Conservation (phyloP, 352 stramenopile species). For the Pythium diclinum region DNA sequence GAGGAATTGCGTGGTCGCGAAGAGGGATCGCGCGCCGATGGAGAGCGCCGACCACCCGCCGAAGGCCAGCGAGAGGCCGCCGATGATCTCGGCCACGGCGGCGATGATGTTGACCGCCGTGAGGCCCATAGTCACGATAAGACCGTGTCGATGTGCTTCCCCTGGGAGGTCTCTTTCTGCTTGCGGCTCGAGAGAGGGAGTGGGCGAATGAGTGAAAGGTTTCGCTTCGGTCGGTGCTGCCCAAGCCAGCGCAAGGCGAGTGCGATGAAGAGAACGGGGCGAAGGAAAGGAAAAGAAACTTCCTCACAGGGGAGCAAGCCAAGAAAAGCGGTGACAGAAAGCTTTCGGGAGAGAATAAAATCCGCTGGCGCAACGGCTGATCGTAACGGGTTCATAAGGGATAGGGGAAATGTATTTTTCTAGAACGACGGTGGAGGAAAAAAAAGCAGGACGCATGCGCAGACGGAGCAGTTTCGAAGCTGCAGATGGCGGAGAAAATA, state of each 20-base stretch:
- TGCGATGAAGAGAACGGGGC: slow-evolving; percentile 30
- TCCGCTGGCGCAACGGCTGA: slow-evolving; percentile 2
- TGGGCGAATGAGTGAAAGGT: slow-evolving; percentile 8
- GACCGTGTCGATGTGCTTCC: slow-evolving; percentile 7
- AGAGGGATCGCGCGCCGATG: slow-evolving; percentile 80
- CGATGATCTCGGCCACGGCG: slow-evolving; percentile 72
- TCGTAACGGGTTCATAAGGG: slow-evolving; percentile 12
- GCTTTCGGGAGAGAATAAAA: slow-evolving; percentile 2
- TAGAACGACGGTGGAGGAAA: not conserved
- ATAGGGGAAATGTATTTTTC: slow-evolving; percentile 1
- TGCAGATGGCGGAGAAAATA: slow-evolving; percentile 5
- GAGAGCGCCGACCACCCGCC: slow-evolving; percentile 84
- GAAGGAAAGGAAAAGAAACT: slow-evolving; percentile 11
- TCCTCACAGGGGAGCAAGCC: not conserved
- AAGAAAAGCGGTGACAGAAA: not conserved
- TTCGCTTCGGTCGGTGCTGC: not conserved
- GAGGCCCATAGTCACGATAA: slow-evolving; percentile 35
- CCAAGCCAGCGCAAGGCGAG: not conserved
- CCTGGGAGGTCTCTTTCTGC: slow-evolving; percentile 5
- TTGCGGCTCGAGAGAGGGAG: slow-evolving; percentile 6
- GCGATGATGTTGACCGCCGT: slow-evolving; percentile 63
- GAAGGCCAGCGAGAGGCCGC: slow-evolving; percentile 81
- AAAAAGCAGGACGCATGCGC: not conserved
- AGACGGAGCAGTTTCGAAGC: slow-evolving; percentile 4
- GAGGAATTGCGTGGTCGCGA: slow-evolving; percentile 76